phyloP scores from a whole-genome alignment of 768 basidiomycete genomes.

The Serpula lacrymans region DNA sequence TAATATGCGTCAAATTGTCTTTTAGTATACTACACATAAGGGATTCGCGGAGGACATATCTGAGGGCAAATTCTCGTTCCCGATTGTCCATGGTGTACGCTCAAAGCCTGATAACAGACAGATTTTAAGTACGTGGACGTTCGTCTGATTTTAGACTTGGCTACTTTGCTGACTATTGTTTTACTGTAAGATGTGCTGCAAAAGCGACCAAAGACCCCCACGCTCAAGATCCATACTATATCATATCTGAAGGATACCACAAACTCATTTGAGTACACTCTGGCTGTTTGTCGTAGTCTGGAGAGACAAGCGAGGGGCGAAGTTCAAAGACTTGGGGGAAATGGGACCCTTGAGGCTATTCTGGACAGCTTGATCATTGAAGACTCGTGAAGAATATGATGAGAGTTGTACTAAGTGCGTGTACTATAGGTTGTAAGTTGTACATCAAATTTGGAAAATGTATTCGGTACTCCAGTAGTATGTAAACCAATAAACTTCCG shows the following conservation, averaged over 20 bases:
- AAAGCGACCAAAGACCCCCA: conserved; percentile 78
- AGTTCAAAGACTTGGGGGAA: conserved; percentile 75
- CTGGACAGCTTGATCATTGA: conserved; percentile 49
- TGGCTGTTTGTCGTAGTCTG: conserved; percentile 60
- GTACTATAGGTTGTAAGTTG: too few relatives aligned
- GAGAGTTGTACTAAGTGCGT: too few relatives aligned
- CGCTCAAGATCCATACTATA: conserved; percentile 78
- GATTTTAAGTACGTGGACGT: conserved; percentile 66
- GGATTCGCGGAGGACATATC: conserved; percentile 92
- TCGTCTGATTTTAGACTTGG: background rate
- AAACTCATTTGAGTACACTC: conserved; percentile 84
- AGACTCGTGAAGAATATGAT: too few relatives aligned
- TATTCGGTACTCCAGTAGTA: too few relatives aligned
- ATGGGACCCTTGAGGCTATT: conserved; percentile 54
- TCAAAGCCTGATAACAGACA: conserved; percentile 73
- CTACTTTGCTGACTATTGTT: background rate
- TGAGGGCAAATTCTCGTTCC: conserved; percentile 98
- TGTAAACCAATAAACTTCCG: too few relatives aligned
- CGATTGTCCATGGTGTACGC: conserved; percentile 85
- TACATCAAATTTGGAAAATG: too few relatives aligned
- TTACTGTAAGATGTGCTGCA: conserved; percentile 88
- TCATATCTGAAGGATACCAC: conserved; percentile 74
- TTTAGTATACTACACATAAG: conserved; percentile 78
- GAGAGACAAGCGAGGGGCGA: conserved; percentile 68
- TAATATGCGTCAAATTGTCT: background rate